Base-by-base conservation (phyloP, 202 grass and related monocot genomes). In the Elaeis oleifera region DNA sequence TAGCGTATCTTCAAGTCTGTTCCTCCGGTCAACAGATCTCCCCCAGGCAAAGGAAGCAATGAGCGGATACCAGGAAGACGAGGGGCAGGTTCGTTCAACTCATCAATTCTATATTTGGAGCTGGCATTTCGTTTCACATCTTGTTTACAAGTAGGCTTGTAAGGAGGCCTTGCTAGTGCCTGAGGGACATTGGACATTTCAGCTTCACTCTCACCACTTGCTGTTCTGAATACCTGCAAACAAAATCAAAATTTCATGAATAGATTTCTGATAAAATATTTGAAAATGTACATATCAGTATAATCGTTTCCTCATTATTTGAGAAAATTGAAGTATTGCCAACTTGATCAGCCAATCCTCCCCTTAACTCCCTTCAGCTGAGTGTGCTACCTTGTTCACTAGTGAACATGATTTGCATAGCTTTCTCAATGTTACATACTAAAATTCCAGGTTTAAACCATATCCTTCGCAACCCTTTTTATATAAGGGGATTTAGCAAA, bases 1-100 rank as follows among this genome's bases (percentile, higher is more conserved):
- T 92, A 99, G 58, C 88, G 94, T 67, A 99, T 86, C 63, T 78
- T 92, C 66, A 89, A 81, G 60, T 99, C 94, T 48, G 88, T 92
- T 63, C 88, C 88, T 25, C 85, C 94, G 9, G 88, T 89, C 67
- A 99, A 72, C 5, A 99, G 66, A 52, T 89, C 88, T 59, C 94
- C 88, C 3, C 94, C 82, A 53, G 94, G 84, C 49, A 97, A 97
- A 62, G 94, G 84, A 73, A 97, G 84, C 82, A 97, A 72, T 54
- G 84, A 89, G 18, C 80, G 73, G 36, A 84, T 88, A 69, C 94
- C 88, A 31, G 85, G 77, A 71, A 75, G 81, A n/a, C 80, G 80
- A 77, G 75, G 77, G 71, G 84, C 69, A 4, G 85, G 88, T 18
- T 86, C 85, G 39, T 77, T 75, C 75, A 97, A 75, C 78, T 97